Percentiles rank a stretch among this genome's conserved stretches.
Conservation (phyloP, 495 filamentous ascomycete genomes). For the Lindgomyces ingoldianus region DNA sequence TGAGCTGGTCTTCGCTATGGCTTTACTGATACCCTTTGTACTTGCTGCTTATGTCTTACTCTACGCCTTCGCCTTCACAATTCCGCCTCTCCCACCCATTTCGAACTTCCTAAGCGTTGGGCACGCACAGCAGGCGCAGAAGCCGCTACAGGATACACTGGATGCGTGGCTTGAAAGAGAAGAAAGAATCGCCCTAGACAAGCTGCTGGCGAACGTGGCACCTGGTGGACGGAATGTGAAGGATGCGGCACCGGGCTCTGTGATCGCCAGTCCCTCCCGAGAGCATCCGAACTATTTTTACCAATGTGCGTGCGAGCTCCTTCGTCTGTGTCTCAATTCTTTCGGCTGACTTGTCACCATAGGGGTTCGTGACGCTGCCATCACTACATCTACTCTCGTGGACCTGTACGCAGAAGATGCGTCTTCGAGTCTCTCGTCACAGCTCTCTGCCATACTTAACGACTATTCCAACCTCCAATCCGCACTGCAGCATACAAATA, state of each 20-base stretch:
- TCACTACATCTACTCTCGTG: constrained; percentile 40
- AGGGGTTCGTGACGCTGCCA: constrained; percentile 45
- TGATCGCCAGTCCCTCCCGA: constrained; percentile 41
- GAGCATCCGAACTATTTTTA: constrained; percentile 43
- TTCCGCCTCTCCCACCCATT: constrained; percentile 11
- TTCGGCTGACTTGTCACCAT: background rate
- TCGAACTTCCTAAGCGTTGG: background rate
- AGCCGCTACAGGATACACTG: constrained; percentile 25
- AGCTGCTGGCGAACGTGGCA: constrained; percentile 40
- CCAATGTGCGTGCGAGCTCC: constrained; percentile 35
- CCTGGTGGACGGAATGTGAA: constrained; percentile 38
- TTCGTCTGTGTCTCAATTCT: background rate
- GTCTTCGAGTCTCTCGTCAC: constrained; percentile 16
- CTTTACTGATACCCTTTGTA: constrained; percentile 23
- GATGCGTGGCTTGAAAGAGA: constrained; percentile 39
- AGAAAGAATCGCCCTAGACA: constrained; percentile 37
- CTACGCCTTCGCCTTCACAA: constrained; percentile 27
- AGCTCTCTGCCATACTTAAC: constrained; percentile 34
- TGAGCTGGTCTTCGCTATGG: constrained; percentile 23
- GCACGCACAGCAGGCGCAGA: constrained; percentile 6
- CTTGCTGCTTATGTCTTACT: constrained; percentile 25
- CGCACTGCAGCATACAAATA: constrained; percentile 42
- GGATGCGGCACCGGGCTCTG: constrained; percentile 33
- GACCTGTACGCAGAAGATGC: constrained; percentile 38
- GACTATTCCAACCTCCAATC: constrained; percentile 35